These are phyloP conservation scores for Cyclotella atomus DNA, from an alignment of 108 stramenopile genomes.

Conservation along the genomic window DNA sequence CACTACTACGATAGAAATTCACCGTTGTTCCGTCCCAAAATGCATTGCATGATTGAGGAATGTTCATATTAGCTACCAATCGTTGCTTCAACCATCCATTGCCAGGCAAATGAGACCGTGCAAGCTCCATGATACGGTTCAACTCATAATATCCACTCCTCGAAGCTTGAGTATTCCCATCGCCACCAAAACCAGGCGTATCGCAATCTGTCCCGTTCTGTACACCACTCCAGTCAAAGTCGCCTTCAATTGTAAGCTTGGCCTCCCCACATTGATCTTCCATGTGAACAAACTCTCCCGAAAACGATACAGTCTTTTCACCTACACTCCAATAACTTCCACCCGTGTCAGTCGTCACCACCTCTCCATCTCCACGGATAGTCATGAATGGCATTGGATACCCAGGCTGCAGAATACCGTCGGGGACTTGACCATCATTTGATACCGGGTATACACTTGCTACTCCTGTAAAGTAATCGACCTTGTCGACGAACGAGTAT, in stretches of 20 bases:
- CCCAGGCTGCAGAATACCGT: constrained; percentile 8
- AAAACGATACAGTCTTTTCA: not conserved
- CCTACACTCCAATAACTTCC: constrained; percentile 3
- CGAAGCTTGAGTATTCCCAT: constrained; percentile 17
- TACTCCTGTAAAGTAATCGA: constrained; percentile 21
- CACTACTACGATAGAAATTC: constrained; percentile 24
- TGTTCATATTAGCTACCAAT: constrained; percentile 28
- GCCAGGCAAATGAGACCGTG: constrained; percentile 7
- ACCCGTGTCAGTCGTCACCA: not conserved
- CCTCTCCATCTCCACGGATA: not conserved
- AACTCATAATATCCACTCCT: constrained; percentile 21
- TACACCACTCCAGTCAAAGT: constrained; percentile 6
- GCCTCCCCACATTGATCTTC: not conserved
- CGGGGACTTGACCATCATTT: constrained; percentile 20
- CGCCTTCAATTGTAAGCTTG: not conserved
- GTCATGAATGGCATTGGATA: constrained; percentile 29
- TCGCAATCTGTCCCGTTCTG: not conserved
- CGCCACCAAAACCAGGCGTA: constrained; percentile 4
- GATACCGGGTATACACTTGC: constrained; percentile 23
- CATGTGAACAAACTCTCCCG: constrained; percentile 6
- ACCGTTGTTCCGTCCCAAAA: constrained; percentile 14
- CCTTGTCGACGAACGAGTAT: constrained; percentile 12
- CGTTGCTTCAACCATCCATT: constrained; percentile 14
- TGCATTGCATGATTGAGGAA: constrained; percentile 16
- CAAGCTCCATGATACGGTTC: constrained; percentile 19